These are phyloP conservation scores for Pyrenophora tritici-repentis DNA, from an alignment of 2,329 filamentous ascomycete genomes.

Conservation along the genomic window DNA sequence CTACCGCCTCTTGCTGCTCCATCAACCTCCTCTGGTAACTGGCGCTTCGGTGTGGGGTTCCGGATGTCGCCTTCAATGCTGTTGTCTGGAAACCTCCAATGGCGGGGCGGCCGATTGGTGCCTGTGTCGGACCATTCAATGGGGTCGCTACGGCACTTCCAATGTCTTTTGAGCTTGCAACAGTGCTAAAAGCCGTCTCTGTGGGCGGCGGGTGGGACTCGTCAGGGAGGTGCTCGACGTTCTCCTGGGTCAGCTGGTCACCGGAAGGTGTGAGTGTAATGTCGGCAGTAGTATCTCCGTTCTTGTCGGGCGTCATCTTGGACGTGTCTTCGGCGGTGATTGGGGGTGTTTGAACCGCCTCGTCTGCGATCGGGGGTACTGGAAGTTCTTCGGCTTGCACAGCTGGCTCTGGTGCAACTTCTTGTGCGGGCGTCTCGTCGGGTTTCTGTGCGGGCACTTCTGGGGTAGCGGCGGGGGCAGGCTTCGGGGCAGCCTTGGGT, in stretches of 20 bases:
- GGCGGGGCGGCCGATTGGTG: conserved; percentile 64
- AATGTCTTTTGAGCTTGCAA: conserved; percentile 81
- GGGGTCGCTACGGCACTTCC: conserved; percentile 65
- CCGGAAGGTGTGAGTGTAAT: conserved; percentile 67
- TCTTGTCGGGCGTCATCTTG: conserved; percentile 43
- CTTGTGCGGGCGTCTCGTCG: conserved; percentile 46
- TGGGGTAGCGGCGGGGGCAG: conserved; percentile 43
- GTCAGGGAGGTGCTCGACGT: conserved; percentile 89
- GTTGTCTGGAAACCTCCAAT: conserved; percentile 78
- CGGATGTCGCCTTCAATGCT: conserved; percentile 75
- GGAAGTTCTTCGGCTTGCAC: conserved; percentile 50
- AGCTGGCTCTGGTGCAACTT: conserved; percentile 46
- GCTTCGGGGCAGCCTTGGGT: conserved; percentile 44
- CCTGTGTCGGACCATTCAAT: conserved; percentile 56
- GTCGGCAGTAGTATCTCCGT: conserved; percentile 57
- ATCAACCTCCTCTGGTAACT: conserved; percentile 85
- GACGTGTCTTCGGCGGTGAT: conserved; percentile 33
- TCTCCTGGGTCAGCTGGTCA: conserved; percentile 86
- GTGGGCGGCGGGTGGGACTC: conserved; percentile 76
- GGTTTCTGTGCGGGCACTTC: conserved; percentile 42
- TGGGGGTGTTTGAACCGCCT: conserved; percentile 42
- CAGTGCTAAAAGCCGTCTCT: conserved; percentile 84
- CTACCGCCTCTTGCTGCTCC: conserved; percentile 95
- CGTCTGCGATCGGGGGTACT: conserved; percentile 45
- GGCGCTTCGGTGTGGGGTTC: conserved; percentile 65